Evolutionary conservation across 2,329 filamentous ascomycete genomes (phyloP).

Genomic region (Leptographium radiaticola): DNA sequence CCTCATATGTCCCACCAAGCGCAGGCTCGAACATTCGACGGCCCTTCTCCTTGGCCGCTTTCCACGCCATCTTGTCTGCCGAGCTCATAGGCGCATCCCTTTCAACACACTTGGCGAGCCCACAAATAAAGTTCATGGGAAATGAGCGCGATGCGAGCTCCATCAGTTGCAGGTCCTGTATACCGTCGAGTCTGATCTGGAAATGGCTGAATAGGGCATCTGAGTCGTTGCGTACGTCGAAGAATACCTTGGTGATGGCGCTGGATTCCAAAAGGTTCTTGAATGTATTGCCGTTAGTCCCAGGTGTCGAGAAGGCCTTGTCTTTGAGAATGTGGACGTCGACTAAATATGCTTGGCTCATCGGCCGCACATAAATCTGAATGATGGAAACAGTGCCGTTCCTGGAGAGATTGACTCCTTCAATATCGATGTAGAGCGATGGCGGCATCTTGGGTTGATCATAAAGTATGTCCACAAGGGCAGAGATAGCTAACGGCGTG

Average conservation of each 20-base stretch:
- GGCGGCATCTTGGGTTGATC: background rate
- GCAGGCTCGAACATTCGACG: conserved; percentile 26
- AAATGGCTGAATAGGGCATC: conserved; percentile 15
- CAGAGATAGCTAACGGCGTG: background rate
- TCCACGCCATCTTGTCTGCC: conserved; percentile 13
- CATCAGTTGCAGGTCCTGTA: conserved; percentile 17
- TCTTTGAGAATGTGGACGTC: conserved; percentile 11
- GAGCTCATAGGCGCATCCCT: background rate
- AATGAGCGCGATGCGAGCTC: conserved; percentile 11
- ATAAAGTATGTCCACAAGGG: background rate
- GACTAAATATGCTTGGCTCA: conserved; percentile 5
- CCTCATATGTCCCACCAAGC: conserved; percentile 28
- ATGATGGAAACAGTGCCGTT: conserved; percentile 10
- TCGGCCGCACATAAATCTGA: conserved; percentile 5
- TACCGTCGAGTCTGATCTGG: conserved; percentile 11
- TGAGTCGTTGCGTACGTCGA: conserved; percentile 16
- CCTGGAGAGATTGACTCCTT: conserved; percentile 10
- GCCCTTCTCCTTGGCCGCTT: conserved; percentile 23
- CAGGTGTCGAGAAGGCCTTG: conserved; percentile 9
- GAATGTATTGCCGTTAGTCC: conserved; percentile 6
- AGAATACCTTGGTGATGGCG: conserved; percentile 12
- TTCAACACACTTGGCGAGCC: conserved; percentile 8
- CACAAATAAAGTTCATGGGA: conserved; percentile 7
- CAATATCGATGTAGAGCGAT: conserved; percentile 13
- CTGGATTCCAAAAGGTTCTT: conserved; percentile 12